Percentiles rank a stretch among this genome's conserved stretches.
Evolutionary conservation across 1,284 basidiomycete genomes (phyloP).

Genomic region (Trichosporon coremiiforme): DNA sequence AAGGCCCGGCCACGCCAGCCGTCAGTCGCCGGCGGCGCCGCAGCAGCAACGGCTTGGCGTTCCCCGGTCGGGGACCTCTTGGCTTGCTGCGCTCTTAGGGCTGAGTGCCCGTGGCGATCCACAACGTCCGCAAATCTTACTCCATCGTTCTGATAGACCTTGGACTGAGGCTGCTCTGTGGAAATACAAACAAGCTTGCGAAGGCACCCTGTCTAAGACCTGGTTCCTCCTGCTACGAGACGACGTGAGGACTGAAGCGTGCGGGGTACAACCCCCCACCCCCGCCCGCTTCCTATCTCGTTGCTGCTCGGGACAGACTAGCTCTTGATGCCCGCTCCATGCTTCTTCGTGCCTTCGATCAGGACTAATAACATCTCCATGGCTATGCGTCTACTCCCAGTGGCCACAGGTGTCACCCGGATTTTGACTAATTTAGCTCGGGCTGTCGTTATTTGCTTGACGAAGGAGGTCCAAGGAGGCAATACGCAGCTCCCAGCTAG

Average conservation of each 20-base stretch:
- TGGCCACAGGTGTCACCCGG: not conserved
- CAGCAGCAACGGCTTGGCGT: not conserved
- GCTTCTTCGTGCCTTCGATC: not conserved
- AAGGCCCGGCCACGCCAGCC: no score
- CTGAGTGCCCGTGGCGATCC: not conserved
- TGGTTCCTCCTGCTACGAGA: not conserved
- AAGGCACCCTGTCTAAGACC: not conserved
- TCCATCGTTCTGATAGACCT: not conserved
- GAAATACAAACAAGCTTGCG: not conserved
- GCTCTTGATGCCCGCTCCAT: not conserved
- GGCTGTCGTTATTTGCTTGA: not conserved
- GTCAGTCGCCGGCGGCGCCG: not conserved
- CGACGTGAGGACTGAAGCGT: not conserved
- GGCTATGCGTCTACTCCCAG: not conserved
- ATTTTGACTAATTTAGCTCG: not conserved
- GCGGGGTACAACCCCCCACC: no score
- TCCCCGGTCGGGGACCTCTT: slow-evolving; percentile 8
- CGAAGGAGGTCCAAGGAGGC: not conserved
- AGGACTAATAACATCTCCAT: not conserved
- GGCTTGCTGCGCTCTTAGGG: not conserved
- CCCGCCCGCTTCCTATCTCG: no score
- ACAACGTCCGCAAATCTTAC: not conserved
- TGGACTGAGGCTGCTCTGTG: not conserved
- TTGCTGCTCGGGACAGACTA: not conserved
- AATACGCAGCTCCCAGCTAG: not conserved